These are phyloP conservation scores for Hirsutella minnesotensis DNA, from an alignment of 2,329 filamentous ascomycete genomes.

Conservation along the genomic window DNA sequence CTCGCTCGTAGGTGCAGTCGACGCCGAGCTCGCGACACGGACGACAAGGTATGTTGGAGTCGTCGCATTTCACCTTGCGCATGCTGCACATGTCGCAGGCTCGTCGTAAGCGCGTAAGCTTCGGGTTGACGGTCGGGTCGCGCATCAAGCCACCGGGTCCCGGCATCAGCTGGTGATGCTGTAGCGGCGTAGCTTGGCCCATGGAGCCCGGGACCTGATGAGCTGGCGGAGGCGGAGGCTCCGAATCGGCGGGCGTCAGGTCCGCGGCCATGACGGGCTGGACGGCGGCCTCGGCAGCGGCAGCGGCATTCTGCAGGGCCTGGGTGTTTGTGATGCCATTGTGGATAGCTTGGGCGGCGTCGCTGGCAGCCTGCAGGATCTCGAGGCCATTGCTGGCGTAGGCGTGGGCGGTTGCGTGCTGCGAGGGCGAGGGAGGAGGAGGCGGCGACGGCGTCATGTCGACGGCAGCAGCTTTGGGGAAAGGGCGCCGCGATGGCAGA, in stretches of 20 bases:
- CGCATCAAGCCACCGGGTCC: conserved; percentile 15
- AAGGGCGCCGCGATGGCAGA: conserved; percentile 23
- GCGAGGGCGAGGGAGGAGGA: conserved; percentile 10
- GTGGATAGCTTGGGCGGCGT: conserved; percentile 28
- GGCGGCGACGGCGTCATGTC: conserved; percentile 15
- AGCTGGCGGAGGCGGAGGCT: conserved; percentile 6
- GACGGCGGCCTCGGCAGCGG: conserved; percentile 20
- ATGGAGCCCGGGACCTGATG: conserved; percentile 8
- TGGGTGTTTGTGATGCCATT: conserved; percentile 15
- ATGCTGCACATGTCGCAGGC: conserved; percentile 52
- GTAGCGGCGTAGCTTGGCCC: conserved; percentile 2
- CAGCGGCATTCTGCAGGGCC: conserved; percentile 26
- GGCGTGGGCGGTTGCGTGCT: conserved; percentile 23
- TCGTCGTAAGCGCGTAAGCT: conserved; percentile 43
- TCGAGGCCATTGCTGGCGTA: conserved; percentile 34
- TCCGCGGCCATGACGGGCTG: conserved; percentile 8
- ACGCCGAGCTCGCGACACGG: conserved; percentile 45
- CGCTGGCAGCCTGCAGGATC: conserved; percentile 32
- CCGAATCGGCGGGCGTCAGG: conserved; percentile 4
- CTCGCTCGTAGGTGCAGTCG: conserved; percentile 44
- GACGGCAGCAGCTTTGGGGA: conserved; percentile 1
- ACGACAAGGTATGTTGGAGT: conserved; percentile 41
- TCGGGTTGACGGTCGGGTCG: conserved; percentile 32
- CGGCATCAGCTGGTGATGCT: conserved; percentile 6
- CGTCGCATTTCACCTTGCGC: conserved; percentile 51